Conservation (phyloP, 371 early-diverging fungal species). For the Cokeromyces recurvatus region DNA sequence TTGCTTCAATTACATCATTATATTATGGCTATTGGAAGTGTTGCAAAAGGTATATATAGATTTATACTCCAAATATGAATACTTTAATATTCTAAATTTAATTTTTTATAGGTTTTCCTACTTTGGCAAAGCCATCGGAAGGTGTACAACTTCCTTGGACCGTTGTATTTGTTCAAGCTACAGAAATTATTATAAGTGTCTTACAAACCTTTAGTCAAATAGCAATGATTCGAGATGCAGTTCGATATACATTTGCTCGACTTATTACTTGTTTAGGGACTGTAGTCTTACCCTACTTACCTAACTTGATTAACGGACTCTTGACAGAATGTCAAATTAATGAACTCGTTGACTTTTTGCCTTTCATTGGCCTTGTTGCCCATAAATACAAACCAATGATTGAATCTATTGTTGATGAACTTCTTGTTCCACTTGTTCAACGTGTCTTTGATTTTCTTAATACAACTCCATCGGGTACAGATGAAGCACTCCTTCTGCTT, state of each 20-base stretch:
- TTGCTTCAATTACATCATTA: constrained; percentile 78
- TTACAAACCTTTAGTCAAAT: constrained; percentile 65
- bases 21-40: constrained; percentile 83
- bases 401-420: constrained; percentile 61
- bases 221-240: constrained; percentile 77
- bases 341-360: constrained; percentile 85
- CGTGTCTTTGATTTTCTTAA: constrained; percentile 82
- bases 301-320: constrained; percentile 74
- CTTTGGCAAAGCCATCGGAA: constrained; percentile 44
- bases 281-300: constrained; percentile 77
- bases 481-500: constrained; percentile 73
- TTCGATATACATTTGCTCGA: constrained; percentile 82
- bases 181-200: constrained; percentile 74
- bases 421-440: constrained; percentile 77
- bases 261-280: constrained; percentile 84
- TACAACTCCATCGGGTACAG: constrained; percentile 82
- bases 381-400: constrained; percentile 80
- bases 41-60: constrained; percentile 85
- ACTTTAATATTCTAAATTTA: too few relatives aligned
- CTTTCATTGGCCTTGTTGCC: constrained; percentile 78
- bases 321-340: constrained; percentile 70
- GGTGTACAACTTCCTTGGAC: constrained; percentile 52
- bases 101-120: constrained; percentile 92
- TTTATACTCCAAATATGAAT: too few relatives aligned
- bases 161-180: constrained; percentile 73